A percentile compares a stretch with the other conserved stretches of the same genome.
Evolutionary conservation across 345 rosid species (phyloP).

Genomic region (Camelina laxa): DNA sequence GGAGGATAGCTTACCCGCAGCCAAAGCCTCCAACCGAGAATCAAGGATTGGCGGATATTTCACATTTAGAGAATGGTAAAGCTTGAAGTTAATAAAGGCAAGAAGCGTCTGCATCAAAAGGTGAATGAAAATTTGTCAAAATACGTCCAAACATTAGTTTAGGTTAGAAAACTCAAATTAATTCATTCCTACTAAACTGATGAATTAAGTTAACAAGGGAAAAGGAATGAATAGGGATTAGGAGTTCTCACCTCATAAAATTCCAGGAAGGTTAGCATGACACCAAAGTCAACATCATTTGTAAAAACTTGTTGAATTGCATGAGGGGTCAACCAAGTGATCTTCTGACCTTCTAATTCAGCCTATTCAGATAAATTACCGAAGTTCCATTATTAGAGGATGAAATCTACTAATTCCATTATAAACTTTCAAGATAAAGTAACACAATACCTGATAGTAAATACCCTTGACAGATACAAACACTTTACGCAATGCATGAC

Average conservation of each 20-base stretch:
- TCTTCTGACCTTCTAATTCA: slow-evolving; percentile 92
- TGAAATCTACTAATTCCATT: neutral
- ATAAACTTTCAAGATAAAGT: slow-evolving; percentile 13
- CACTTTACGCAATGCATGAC: slow-evolving; percentile 80
- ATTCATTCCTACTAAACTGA: neutral
- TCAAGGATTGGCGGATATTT: slow-evolving; percentile 94
- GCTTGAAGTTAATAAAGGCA: slow-evolving; percentile 79
- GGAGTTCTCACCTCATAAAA: slow-evolving; percentile 75
- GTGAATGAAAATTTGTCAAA: slow-evolving; percentile 15
- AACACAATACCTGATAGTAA: slow-evolving; percentile 76
- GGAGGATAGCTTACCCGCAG: slow-evolving; percentile 64
- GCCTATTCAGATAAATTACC: slow-evolving; percentile 59
- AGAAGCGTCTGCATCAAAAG: slow-evolving; percentile 77
- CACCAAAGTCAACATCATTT: slow-evolving; percentile 84
- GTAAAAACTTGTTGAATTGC: slow-evolving; percentile 91
- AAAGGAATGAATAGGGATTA: neutral
- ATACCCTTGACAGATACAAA: slow-evolving; percentile 95
- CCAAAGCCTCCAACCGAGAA: slow-evolving; percentile 84
- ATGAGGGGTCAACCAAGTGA: slow-evolving; percentile 96
- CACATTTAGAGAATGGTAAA: slow-evolving; percentile 79
- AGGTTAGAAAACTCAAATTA: neutral
- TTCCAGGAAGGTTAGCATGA: slow-evolving; percentile 87
- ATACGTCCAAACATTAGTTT: neutral
- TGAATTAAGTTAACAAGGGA: neutral
- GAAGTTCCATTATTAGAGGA: slow-evolving; percentile 21